Base-by-base conservation (phyloP, 768 basidiomycete species). In the Hebeloma cylindrosporum region DNA sequence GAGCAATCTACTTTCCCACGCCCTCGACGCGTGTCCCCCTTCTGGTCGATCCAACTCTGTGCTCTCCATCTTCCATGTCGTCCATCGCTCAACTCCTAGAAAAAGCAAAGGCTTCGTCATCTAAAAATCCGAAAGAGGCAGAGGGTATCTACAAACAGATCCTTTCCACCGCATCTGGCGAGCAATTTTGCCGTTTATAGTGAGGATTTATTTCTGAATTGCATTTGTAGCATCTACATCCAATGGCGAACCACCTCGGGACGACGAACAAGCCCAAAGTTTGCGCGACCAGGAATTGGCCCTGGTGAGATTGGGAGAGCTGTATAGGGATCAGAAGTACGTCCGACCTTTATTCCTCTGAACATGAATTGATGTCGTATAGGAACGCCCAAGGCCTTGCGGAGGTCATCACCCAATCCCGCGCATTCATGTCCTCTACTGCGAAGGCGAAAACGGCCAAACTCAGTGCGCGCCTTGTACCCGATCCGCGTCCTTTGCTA, bases 361-460 rank as follows among this genome's bases (percentile, higher is more conserved):
- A 37, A 29, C 6, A 21, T 23, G 25, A 22, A 23, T 32, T 45
- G 10, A 30, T 29, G 7, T 10, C 7, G 17, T 21, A 16, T 53
- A 96, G 93, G 58, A 88, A 97, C 70, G 83, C 89, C 14, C 65
- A 83, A 49, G 88, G 88, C 13, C 74, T 98, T 2, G 90, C 93
- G 7, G 80, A 92, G 43, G 83, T 95, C 27, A 89, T 96, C 43
- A 87, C 82, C 0, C 74, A 85, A 20, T 92, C 90, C 0, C 73
- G 93, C 37, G 74, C 80, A 0, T 93, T 94, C 72, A 89, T 95
- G 79, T 84, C 89, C 0, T 86, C 87, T n/a, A 89, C 92, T 0
- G 94, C 94, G 11, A 97, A 97, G 67, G 94, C 93, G 1, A 96
- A 97, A 67, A 96, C 95, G 0, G 93, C 93, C 2, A 95, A 95